These are phyloP conservation scores for Rhodocollybia butyracea DNA, from an alignment of 768 basidiomycete species.

Conservation along the genomic window DNA sequence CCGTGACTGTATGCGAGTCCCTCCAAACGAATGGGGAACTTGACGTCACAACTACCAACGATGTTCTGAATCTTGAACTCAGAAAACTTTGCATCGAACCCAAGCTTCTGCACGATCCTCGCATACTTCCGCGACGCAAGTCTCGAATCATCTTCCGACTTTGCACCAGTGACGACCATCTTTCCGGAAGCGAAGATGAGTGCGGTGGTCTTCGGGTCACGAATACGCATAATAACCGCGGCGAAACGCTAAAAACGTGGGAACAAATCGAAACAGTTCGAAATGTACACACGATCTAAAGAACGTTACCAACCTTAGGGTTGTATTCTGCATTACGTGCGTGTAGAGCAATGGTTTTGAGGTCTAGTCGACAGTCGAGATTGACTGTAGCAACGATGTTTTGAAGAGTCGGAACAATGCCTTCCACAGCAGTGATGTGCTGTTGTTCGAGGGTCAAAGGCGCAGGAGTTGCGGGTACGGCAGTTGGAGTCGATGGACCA, in stretches of 20 bases:
- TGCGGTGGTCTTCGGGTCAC: constrained; percentile 98
- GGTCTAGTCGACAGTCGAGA: constrained; percentile 91
- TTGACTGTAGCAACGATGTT: constrained; percentile 99
- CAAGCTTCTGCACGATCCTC: constrained; percentile 98
- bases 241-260: constrained; percentile 94
- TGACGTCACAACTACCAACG: constrained; percentile 96
- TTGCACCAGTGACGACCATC: constrained; percentile 99
- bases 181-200: constrained; percentile 99
- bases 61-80: constrained; percentile 99
- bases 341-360: constrained; percentile 98
- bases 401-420: constrained; percentile 98
- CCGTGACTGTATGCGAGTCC: constrained; percentile 97
- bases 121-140: constrained; percentile 98
- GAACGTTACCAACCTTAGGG: constrained; percentile 87
- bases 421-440: constrained; percentile 95
- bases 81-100: constrained; percentile 98
- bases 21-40: constrained; percentile 97
- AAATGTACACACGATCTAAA: constrained; percentile 45
- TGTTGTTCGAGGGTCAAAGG: constrained; percentile 87
- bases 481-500: constrained; percentile 54
- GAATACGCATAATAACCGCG: constrained; percentile 99
- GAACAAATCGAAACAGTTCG: constrained; percentile 60
- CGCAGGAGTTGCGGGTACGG: constrained; percentile 62
- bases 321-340: constrained; percentile 99
- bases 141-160: constrained; percentile 96